Conservation (phyloP, 2,329 filamentous ascomycete genomes). For the Nigrospora oryzae region DNA sequence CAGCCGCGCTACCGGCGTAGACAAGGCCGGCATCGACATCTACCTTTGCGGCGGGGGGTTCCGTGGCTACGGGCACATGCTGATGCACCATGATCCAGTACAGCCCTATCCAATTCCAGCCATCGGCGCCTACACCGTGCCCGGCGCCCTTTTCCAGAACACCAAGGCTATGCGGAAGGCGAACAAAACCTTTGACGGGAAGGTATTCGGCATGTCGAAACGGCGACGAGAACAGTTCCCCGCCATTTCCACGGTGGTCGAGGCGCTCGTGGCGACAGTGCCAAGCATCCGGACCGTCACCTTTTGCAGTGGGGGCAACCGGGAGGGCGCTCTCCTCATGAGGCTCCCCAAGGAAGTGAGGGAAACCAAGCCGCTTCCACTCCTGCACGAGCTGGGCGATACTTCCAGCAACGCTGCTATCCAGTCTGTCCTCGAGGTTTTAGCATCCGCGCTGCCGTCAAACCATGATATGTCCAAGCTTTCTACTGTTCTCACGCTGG, state of each 20-base stretch:
- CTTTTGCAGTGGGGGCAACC: conserved; percentile 82
- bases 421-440: conserved; percentile 25
- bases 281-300: conserved; percentile 65
- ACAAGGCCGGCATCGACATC: conserved; percentile 49
- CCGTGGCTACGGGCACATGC: conserved; percentile 80
- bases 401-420: conserved; percentile 13
- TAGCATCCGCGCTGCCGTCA: conserved; percentile 34
- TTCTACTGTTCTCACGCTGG: conserved; percentile 32
- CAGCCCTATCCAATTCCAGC: conserved; percentile 76
- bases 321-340: conserved; percentile 75
- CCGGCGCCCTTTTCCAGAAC: conserved; percentile 49
- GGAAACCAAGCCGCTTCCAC: conserved; percentile 54
- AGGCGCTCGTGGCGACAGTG: conserved; percentile 61
- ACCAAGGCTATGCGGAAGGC: conserved; percentile 40
- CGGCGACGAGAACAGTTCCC: conserved; percentile 74
- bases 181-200: conserved; percentile 40
- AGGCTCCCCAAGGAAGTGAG: conserved; percentile 52
- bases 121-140: conserved; percentile 69
- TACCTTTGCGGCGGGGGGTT: conserved; percentile 90
- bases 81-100: conserved; percentile 69
- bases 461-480: conserved; percentile 23
- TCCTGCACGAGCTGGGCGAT: conserved; percentile 17
- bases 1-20: conserved; percentile 23
- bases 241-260: conserved; percentile 74
- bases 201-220: conserved; percentile 72